Conservation (phyloP, 345 rosid species). For the Cochlearia excelsa region DNA sequence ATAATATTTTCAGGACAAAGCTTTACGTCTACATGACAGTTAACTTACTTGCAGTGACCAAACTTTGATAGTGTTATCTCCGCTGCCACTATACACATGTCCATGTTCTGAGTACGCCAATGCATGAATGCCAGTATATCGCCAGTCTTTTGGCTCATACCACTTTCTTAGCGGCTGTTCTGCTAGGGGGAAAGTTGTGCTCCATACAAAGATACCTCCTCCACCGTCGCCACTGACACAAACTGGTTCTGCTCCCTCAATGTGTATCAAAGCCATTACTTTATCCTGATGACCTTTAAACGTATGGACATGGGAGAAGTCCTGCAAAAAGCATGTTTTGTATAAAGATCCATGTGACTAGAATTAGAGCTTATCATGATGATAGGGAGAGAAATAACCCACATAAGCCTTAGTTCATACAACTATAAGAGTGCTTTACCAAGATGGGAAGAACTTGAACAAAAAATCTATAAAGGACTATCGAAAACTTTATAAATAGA, state of each 20-base stretch:
- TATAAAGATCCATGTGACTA: constrained; percentile 16
- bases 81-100: constrained; percentile 78
- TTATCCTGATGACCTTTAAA: constrained; percentile 85
- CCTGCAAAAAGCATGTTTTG: constrained; percentile 45
- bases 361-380: constrained; percentile 2
- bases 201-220: constrained; percentile 88
- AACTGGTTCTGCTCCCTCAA: constrained; percentile 57
- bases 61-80: constrained; percentile 82
- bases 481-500: constrained; percentile 3
- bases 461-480: neutral
- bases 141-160: constrained; percentile 93
- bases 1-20: constrained; percentile 8
- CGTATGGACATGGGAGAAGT: constrained; percentile 73
- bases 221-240: constrained; percentile 84
- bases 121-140: constrained; percentile 85
- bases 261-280: constrained; percentile 66
- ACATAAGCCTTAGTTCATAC: constrained; percentile 11
- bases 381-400: constrained; percentile 9
- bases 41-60: constrained; percentile 73
- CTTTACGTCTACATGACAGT: constrained; percentile 1
- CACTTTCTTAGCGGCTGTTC: constrained; percentile 72
- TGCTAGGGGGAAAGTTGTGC: constrained; percentile 46
- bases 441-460: constrained; percentile 11
- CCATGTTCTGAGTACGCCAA: constrained; percentile 60
- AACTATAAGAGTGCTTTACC: constrained; percentile 18